Conservation (phyloP, 306 rosid species). For the Crotalaria pallida region DNA sequence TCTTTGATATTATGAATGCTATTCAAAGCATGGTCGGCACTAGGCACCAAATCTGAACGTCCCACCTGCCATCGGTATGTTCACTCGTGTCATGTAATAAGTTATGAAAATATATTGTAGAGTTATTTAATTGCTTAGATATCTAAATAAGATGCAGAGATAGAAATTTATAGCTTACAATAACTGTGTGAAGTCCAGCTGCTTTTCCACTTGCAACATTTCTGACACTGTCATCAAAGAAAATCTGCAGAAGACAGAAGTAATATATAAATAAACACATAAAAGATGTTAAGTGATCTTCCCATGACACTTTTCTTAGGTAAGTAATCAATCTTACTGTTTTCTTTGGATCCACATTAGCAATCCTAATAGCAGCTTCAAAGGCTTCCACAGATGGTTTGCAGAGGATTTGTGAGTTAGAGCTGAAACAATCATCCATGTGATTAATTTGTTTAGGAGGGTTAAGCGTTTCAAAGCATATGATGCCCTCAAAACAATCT, state of each 20-base stretch:
- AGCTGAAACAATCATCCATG: not conserved
- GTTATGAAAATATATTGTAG: not conserved
- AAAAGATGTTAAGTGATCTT: too few species aligned
- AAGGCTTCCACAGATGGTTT: conserved; percentile 71
- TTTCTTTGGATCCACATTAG: conserved; percentile 52
- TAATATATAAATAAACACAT: too few species aligned
- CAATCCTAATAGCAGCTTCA: conserved; percentile 60
- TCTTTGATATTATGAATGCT: conserved; percentile 88
- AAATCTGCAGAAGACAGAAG: conserved; percentile 47
- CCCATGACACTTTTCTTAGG: too few species aligned
- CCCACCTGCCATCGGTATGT: conserved; percentile 59
- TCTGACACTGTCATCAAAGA: conserved; percentile 77
- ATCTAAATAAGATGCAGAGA: not conserved
- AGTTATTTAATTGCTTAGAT: not conserved
- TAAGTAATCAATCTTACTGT: conserved; percentile 54
- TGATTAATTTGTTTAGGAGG: conserved; percentile 31
- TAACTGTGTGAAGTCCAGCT: conserved; percentile 70
- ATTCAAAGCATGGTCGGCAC: conserved; percentile 69
- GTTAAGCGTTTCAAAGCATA: conserved; percentile 90
- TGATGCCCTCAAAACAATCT: conserved; percentile 77
- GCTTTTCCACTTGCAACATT: conserved; percentile 75
- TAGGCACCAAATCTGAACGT: conserved; percentile 55
- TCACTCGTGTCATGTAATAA: not conserved
- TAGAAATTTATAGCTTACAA: conserved; percentile 48
- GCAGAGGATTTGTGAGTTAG: conserved; percentile 47